phyloP scores from a whole-genome alignment of 1,284 basidiomycete genomes.

The Boletus calvinii region DNA sequence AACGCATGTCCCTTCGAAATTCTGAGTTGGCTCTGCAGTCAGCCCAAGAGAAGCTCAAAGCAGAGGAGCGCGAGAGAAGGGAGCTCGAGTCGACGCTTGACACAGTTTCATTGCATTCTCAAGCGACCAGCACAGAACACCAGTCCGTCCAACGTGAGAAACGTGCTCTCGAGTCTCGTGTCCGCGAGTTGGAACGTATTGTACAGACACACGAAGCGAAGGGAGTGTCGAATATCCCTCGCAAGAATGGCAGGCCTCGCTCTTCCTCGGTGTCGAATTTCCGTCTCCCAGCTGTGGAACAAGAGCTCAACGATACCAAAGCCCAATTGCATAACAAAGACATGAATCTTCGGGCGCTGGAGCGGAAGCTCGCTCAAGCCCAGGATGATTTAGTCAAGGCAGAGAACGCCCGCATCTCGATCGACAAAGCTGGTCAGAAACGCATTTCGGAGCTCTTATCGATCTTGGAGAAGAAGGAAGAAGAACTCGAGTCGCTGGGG shows the following conservation, averaged over 20 bases:
- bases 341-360: conserved; percentile 39
- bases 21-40: conserved; percentile 46
- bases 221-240: conserved; percentile 30
- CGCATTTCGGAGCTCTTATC: conserved; percentile 45
- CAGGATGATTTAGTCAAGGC: conserved; percentile 49
- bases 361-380: conserved; percentile 47
- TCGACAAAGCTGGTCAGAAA: conserved; percentile 45
- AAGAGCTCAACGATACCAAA: conserved; percentile 50
- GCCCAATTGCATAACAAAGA: conserved; percentile 44
- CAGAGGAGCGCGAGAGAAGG: conserved; percentile 46
- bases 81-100: conserved; percentile 62
- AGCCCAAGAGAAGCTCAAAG: conserved; percentile 51
- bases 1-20: conserved; percentile 56
- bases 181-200: conserved; percentile 54
- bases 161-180: conserved; percentile 47
- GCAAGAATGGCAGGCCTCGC: conserved; percentile 38
- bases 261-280: conserved; percentile 53
- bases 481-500: conserved; percentile 51
- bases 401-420: conserved; percentile 60
- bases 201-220: conserved; percentile 38
- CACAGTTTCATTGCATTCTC: conserved; percentile 52
- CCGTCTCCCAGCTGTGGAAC: conserved; percentile 49
- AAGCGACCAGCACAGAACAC: conserved; percentile 43
- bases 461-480: conserved; percentile 52
- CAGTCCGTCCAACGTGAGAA: conserved; percentile 57